Evolutionary conservation across 1,284 basidiomycete species (phyloP), one percentile per base, ranked within the genome.

Genomic region (Cystobasidium sp.): DNA sequence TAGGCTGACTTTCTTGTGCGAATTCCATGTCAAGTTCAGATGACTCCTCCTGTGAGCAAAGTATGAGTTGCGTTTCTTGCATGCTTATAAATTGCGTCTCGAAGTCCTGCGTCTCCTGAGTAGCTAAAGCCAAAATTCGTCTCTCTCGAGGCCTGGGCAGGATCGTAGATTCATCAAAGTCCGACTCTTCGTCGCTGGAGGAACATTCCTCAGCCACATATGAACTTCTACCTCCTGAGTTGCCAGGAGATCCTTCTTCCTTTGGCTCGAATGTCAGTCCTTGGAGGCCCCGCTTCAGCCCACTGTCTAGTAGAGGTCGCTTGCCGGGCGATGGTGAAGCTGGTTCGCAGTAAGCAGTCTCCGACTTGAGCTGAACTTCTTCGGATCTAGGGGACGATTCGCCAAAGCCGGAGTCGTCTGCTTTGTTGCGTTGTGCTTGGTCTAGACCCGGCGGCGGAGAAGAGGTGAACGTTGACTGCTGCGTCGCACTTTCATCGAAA

Each of bases 391-490:
- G 44, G 7, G 64, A 53, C 31, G 64, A 66, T 37, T n/a, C 39
- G 5, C 20, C 69, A 46, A 63, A 71, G 20, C 69, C 69, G 24
- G 69, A 71, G 37, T 71, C 69, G 41, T 71, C 69, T 14, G 61
- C 49, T 56, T 64, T 70, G 31, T 7, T 14, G 24, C 58, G 9
- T 9, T 44, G 37, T 51, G 5, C 56, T 7, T n/a, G 7, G 8
- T 20, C 12, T 1, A 43, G 8, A n/a, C n/a, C 64, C 16, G 31
- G 12, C 16, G 31, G 12, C 37, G 18, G 31, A 3, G 64, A 41
- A 18, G 12, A 12, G 6, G 47, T 18, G 37, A 47, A 41, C 14
- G 64, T 66, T 9, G 61, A 47, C 44, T 71, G 41, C 44, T 65
- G 55, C 31, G 69, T 73, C 12, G 68, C 69, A 24, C 56, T 69